A percentile compares a stretch with the other conserved stretches of the same genome.
phyloP scores from a whole-genome alignment of 129 eudicot species.

The Pseudognaphalium luteoalbum region DNA sequence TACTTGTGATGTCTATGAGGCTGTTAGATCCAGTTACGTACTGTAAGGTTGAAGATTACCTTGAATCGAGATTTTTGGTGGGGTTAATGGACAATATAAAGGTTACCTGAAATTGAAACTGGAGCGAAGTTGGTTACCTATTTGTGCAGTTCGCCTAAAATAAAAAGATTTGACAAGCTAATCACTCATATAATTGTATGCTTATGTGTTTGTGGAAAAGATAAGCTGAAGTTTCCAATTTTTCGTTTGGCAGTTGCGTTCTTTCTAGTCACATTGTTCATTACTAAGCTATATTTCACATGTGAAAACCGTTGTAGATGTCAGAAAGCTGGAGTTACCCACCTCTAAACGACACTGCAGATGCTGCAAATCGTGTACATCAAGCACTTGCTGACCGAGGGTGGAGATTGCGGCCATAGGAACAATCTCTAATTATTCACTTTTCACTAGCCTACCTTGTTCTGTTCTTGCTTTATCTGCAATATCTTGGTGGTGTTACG shows the following conservation, averaged over 20 bases:
- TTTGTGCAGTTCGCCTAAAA: not conserved
- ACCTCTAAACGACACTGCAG: conserved; percentile 87
- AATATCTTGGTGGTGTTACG: conserved; percentile 5
- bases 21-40: not conserved
- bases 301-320: conserved; percentile 47
- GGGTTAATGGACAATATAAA: not conserved
- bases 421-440: not conserved
- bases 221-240: not conserved
- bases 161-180: not conserved
- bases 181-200: not conserved
- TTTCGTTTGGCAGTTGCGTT: not conserved
- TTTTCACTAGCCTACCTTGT: not conserved
- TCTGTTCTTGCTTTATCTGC: conserved; percentile 23
- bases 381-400: conserved; percentile 92
- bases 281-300: not conserved
- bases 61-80: not conserved
- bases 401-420: conserved; percentile 78
- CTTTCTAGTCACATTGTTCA: not conserved
- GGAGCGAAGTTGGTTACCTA: not conserved
- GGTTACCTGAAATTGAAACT: not conserved
- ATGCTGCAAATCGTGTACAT: conserved; percentile 77
- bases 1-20: not conserved
- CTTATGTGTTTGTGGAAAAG: not conserved
- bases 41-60: not conserved
- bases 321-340: conserved; percentile 98